Percentiles rank a stretch among this genome's conserved stretches.
Conservation (phyloP, 306 rosid genomes). For the Sphenostylis stenocarpa region DNA sequence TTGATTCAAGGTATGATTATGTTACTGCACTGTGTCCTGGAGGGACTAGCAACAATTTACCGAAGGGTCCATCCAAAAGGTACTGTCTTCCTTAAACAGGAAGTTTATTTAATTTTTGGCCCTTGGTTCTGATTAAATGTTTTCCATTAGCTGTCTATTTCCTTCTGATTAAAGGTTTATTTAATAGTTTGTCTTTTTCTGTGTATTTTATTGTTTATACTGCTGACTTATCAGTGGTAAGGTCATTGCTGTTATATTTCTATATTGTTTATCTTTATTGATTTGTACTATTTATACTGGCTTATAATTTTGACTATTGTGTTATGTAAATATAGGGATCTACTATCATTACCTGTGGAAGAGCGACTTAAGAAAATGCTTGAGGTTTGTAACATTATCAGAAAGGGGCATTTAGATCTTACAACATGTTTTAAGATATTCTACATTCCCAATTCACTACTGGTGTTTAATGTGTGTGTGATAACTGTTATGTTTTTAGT, state of each 20-base stretch:
- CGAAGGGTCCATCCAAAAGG: slow-evolving; percentile 72
- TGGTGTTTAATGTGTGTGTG: neutral
- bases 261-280: slow-evolving; percentile 14
- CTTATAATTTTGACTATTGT: slow-evolving; percentile 10
- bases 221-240: neutral
- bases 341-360: slow-evolving; percentile 69
- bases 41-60: slow-evolving; percentile 40
- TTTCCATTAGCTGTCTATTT: slow-evolving; percentile 17
- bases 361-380: slow-evolving; percentile 75
- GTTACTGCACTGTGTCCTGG: slow-evolving; percentile 73
- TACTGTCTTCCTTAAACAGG: slow-evolving; percentile 29
- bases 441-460: slow-evolving; percentile 7
- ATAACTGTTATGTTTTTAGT: neutral
- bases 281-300: neutral
- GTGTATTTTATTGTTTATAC: neutral
- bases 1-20: slow-evolving; percentile 68
- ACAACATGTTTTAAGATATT: no score
- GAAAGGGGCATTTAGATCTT: slow-evolving; percentile 9
- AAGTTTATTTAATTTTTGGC: slow-evolving; percentile 6
- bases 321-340: slow-evolving; percentile 52
- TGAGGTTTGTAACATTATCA: slow-evolving; percentile 64
- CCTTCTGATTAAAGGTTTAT: slow-evolving; percentile 3
- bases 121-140: neutral
- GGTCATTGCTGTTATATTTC: slow-evolving; percentile 1
- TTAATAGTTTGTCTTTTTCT: neutral